phyloP scores from a whole-genome alignment of 208 protist genomes.

The Trypanosoma avium region DNA sequence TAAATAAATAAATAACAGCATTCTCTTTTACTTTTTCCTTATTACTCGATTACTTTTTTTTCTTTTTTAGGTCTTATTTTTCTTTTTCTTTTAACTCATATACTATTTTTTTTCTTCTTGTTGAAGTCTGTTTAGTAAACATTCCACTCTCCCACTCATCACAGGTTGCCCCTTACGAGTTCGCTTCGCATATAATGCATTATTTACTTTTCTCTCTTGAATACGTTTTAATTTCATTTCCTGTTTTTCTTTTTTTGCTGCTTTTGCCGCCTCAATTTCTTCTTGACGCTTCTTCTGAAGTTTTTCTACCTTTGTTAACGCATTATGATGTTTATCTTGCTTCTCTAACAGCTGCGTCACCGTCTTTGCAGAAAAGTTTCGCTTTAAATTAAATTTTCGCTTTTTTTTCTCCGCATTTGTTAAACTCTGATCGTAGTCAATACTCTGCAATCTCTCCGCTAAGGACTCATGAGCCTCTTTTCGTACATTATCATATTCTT shows the following conservation, averaged over 20 bases:
- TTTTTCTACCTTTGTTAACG: constrained; percentile 58
- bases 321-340: constrained; percentile 55
- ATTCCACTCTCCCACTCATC: constrained; percentile 68
- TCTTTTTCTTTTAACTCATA: too few relatives aligned
- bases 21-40: too few relatives aligned
- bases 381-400: constrained; percentile 86
- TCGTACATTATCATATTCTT: constrained; percentile 74
- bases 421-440: constrained; percentile 86
- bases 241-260: constrained; percentile 44
- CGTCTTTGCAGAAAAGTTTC: constrained; percentile 77
- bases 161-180: constrained; percentile 82
- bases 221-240: constrained; percentile 45
- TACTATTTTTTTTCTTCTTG: constrained; percentile 6
- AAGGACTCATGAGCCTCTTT: constrained; percentile 40
- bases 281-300: constrained; percentile 52
- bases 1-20: too few relatives aligned
- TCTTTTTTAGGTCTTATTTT: too few relatives aligned
- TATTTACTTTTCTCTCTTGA: constrained; percentile 45
- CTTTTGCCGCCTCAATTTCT: constrained; percentile 40
- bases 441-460: constrained; percentile 46
- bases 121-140: constrained; percentile 64
- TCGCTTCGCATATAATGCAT: constrained; percentile 57
- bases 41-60: too few relatives aligned
- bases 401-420: constrained; percentile 88
- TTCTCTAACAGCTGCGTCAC: constrained; percentile 68